phyloP scores from a whole-genome alignment of 768 basidiomycete genomes.

The Asterophora lycoperdoides region DNA sequence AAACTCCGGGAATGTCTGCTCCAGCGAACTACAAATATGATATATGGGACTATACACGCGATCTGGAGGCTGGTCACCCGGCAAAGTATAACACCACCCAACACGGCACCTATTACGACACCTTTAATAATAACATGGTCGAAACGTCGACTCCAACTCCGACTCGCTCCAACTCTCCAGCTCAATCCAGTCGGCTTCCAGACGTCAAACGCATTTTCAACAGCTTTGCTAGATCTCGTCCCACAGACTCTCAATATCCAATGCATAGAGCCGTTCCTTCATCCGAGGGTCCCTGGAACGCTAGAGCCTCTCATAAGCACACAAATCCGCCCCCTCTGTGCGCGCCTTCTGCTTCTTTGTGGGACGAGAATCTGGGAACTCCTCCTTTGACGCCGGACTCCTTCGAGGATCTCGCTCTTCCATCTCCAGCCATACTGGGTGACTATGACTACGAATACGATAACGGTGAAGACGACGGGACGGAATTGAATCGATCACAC shows the following conservation, averaged over 20 bases:
- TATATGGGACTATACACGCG: constrained; percentile 10
- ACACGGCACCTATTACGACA: constrained; percentile 3
- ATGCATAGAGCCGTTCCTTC: background rate
- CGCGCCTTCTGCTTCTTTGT: constrained; percentile 1
- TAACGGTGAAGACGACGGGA: constrained; percentile 11
- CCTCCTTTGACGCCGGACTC: constrained; percentile 27
- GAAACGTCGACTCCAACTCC: constrained; percentile 19
- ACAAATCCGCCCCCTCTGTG: constrained; percentile 1
- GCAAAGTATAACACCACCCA: background rate
- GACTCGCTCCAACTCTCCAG: constrained; percentile 18
- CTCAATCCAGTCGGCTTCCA: constrained; percentile 16
- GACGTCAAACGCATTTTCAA: constrained; percentile 20
- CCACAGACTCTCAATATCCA: constrained; percentile 8
- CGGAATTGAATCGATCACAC: constrained; percentile 11
- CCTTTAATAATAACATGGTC: background rate
- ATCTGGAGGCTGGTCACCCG: constrained; percentile 12
- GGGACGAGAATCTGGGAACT: constrained; percentile 14
- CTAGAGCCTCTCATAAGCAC: background rate
- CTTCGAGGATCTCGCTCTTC: constrained; percentile 10
- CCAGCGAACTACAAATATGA: background rate
- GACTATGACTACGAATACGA: constrained; percentile 10
- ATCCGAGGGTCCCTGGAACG: background rate
- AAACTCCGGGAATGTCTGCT: background rate
- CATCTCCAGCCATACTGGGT: constrained; percentile 10
- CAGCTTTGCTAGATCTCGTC: constrained; percentile 17